Base-by-base conservation (phyloP, 2,329 filamentous ascomycete species). In the Aspergillus aculeatinus region DNA sequence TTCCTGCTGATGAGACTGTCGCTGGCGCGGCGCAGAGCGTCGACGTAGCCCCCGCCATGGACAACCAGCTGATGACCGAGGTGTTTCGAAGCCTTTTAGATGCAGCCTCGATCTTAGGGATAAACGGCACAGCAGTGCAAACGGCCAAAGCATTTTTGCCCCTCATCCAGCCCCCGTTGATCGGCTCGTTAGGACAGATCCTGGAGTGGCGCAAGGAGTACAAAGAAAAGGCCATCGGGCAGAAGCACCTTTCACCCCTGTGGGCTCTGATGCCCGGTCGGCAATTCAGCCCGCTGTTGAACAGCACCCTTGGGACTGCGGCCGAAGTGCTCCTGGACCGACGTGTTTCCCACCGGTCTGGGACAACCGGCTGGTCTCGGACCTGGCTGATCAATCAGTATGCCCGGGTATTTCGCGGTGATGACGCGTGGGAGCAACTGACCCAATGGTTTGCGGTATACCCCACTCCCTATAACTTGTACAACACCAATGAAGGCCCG, bases 301-400 rank as follows among this genome's bases (percentile, higher is more conserved):
- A 55, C 25, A 25, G 9, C 7, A 56, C 51, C 4, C 52, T 59
- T 1, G 9, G 21, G 23, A 29, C 52, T 2, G 58, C 52, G 11
- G 48, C 58, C 4, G 58, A 51, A 44, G 51, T 59, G n/a, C 52
- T 59, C 12, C 47, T 59, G 4, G 58, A 59, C 5, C 31, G 49
- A 2, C 33, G 58, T 6, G 29, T 51, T 1, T 23, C 23, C 10
- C 23, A 55, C 33, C 52, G 58, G 33, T 50, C 51, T 23, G 58
- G 58, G 11, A 50, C 47, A 47, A 59, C 58, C 6, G 58, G 58
- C 6, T 59, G 58, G 58, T 50, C 44, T 12, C 48, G 39, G 35
- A 48, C 58, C 5, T 59, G 58, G 58, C 51, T 51, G 33, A 52
- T 59, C n/a, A 56, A 55, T 31, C 48, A 33, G n/a, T 55, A 54